phyloP scores from a whole-genome alignment of 148 eudicot genomes.

The Polygonum maritimum region DNA sequence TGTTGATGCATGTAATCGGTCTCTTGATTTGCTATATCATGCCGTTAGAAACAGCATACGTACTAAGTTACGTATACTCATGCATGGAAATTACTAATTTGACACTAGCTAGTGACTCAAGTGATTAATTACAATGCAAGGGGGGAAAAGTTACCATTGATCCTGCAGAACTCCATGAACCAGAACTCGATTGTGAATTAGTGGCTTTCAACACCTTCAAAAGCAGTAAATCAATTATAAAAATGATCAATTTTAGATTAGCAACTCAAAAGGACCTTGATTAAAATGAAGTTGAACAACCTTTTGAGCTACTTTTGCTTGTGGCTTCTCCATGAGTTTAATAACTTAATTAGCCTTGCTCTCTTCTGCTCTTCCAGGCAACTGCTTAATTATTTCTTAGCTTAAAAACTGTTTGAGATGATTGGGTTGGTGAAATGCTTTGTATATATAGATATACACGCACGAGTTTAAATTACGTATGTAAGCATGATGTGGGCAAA shows the following conservation, averaged over 20 bases:
- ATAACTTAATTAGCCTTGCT: not conserved
- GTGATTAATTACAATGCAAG: not conserved
- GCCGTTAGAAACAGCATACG: no score
- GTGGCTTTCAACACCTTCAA: not conserved
- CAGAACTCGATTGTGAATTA: not conserved
- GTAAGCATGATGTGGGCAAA: not conserved
- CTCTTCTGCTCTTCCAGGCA: not conserved
- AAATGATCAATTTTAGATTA: not conserved
- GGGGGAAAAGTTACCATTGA: not conserved
- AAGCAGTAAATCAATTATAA: not conserved
- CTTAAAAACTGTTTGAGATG: not conserved
- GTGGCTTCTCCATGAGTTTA: not conserved
- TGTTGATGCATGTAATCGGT: no score
- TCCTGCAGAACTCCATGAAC: constrained; percentile 1
- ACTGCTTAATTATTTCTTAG: not conserved
- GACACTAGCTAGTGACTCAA: not conserved
- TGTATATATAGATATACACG: not conserved
- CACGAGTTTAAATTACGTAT: not conserved
- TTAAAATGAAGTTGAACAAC: not conserved
- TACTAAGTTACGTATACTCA: no score
- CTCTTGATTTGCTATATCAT: no score
- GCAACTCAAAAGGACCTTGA: not conserved
- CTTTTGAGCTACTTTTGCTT: not conserved
- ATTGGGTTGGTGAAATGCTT: not conserved
- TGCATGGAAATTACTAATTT: no score